Base-by-base conservation (phyloP, 139 green algal species). In the Picochlorum sp. region DNA sequence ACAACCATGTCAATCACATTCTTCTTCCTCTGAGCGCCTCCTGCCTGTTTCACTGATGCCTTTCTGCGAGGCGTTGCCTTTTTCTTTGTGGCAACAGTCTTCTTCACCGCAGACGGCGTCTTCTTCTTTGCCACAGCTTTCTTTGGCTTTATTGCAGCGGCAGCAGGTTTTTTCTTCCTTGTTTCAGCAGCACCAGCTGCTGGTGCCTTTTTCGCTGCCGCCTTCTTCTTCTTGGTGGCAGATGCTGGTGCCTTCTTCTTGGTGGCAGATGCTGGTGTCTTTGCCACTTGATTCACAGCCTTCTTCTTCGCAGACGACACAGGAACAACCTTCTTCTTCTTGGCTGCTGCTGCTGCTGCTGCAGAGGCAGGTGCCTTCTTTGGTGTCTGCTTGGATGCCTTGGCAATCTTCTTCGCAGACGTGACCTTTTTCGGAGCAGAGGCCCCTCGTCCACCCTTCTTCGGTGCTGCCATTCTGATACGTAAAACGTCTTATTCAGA, bases 331-430 rank as follows among this genome's bases (percentile, higher is more conserved):
- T 52, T 52, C 47, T 21, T 54, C 18, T 54, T 56, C n/a, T n/a
- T n/a, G n/a, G n/a, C n/a, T n/a, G n/a, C n/a, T n/a, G n/a, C n/a
- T 5, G 45, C 5, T 18, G 34, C 59, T 45, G 49, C 15, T 34
- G 10, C 61, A 4, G 44, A 11, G 61, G 38, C 61, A 37, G 61
- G n/a, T 41, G 9, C 23, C 47, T 16, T 57, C 14, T 11, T 47
- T 11, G 26, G 65, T 54, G 23, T 23, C 26, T 9, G 49, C 51
- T 57, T 28, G 11, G 59, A 45, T 15, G 41, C 45, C 56, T 73
- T 65, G 6, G 51, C 54, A 24, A 72, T 63, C 56, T 72, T 72
- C 20, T 72, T 72, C 15, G 60, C 23, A n/a, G 31, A 56, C 15
- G 60, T 66, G 4, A 65, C 58, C 56, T 65, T 51, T 23, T 51